Conservation (phyloP, 2,329 filamentous ascomycete species). For the Neonectria punicea region DNA sequence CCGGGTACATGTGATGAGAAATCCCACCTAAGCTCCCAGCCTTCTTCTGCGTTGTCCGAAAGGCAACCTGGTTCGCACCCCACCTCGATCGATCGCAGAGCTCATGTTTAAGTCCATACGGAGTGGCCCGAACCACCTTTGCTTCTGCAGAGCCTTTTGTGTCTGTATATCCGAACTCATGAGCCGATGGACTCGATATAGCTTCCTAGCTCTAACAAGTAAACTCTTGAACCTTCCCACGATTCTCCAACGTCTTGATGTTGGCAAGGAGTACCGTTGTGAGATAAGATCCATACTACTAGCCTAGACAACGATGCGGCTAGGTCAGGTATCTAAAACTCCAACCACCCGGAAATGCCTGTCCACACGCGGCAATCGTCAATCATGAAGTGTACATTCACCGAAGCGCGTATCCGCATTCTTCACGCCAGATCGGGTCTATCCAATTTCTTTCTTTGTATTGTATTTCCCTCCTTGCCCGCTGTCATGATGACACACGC, state of each 20-base stretch:
- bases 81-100: conserved; percentile 32
- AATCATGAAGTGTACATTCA: not conserved
- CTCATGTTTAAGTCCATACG: conserved; percentile 3
- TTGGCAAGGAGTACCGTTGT: not conserved
- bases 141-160: not conserved
- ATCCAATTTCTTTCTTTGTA: conserved; percentile 9
- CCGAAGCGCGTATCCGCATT: not conserved
- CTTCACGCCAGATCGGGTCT: not conserved
- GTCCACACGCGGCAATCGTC: not conserved
- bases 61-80: conserved; percentile 5
- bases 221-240: not conserved
- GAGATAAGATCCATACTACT: not conserved
- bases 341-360: not conserved
- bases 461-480: not conserved
- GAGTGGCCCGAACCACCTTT: not conserved
- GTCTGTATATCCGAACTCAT: not conserved
- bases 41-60: conserved; percentile 11
- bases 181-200: not conserved
- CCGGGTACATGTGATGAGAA: conserved; percentile 15
- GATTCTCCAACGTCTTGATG: not conserved
- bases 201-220: not conserved
- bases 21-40: conserved; percentile 5
- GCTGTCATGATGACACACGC: conserved; percentile 10
- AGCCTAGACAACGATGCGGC: not conserved
- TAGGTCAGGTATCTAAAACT: not conserved